Percentiles rank a stretch among this genome's conserved stretches.
Conservation (phyloP, 352 stramenopile species). For the Sclerospora graminicola region DNA sequence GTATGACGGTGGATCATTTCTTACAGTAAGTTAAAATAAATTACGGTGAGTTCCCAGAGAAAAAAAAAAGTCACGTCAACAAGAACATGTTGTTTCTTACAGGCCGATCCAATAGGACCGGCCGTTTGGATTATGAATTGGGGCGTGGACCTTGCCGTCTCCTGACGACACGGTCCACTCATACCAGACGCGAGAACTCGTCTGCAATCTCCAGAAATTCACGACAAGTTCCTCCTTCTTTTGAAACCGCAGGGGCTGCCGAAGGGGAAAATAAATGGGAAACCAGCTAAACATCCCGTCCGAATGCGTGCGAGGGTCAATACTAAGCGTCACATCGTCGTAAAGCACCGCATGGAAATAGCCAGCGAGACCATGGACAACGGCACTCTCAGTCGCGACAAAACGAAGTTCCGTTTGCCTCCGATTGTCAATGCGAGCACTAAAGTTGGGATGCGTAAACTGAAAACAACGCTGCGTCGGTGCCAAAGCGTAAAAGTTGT, state of each 20-base stretch:
- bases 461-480: slow-evolving; percentile 87
- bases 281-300: slow-evolving; percentile 99
- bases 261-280: slow-evolving; percentile 96
- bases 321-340: slow-evolving; percentile 89
- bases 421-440: slow-evolving; percentile 75
- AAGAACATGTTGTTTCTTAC: no score
- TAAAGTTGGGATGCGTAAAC: slow-evolving; percentile 89
- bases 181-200: slow-evolving; percentile 93
- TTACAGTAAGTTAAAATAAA: no score
- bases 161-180: slow-evolving; percentile 89
- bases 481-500: slow-evolving; percentile 85
- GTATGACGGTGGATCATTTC: no score
- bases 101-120: slow-evolving; percentile 93
- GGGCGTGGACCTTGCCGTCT: slow-evolving; percentile 31
- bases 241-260: slow-evolving; percentile 79
- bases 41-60: no score
- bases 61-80: no score
- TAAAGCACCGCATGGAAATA: slow-evolving; percentile 96
- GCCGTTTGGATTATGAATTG: slow-evolving; percentile 96
- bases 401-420: slow-evolving; percentile 55
- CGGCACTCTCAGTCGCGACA: slow-evolving; percentile 34
- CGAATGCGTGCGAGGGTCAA: slow-evolving; percentile 91
- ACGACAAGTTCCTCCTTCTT: slow-evolving; percentile 73
- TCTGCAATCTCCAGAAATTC: slow-evolving; percentile 89
- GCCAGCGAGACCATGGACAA: slow-evolving; percentile 92